Conservation (phyloP, 2,329 filamentous ascomycete species). For the Colletotrichum tropicale region DNA sequence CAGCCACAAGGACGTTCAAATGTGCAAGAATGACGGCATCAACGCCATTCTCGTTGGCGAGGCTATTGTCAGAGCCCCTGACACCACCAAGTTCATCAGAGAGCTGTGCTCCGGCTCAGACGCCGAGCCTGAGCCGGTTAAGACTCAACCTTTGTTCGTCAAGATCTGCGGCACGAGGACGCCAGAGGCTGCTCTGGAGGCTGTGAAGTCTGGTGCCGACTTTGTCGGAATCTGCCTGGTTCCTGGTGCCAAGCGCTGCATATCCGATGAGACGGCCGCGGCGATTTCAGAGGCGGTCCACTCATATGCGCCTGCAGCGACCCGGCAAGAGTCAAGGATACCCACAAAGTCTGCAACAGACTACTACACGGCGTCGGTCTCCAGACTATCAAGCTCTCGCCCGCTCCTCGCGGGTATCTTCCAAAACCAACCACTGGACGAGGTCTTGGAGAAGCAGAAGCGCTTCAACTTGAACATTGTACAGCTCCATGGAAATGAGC, state of each 20-base stretch:
- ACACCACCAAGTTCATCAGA: slow-evolving; percentile 83
- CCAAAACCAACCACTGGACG: slow-evolving; percentile 83
- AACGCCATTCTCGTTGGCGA: slow-evolving; percentile 94
- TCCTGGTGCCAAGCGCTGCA: slow-evolving; percentile 78
- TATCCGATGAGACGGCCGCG: slow-evolving; percentile 77
- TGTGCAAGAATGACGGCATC: slow-evolving; percentile 88
- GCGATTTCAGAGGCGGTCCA: slow-evolving; percentile 83
- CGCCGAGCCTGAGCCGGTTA: slow-evolving; percentile 35
- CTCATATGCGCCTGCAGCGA: slow-evolving; percentile 57
- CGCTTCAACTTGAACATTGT: slow-evolving; percentile 83
- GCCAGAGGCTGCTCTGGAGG: slow-evolving; percentile 78
- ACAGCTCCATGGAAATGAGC: slow-evolving; percentile 91
- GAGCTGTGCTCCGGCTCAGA: slow-evolving; percentile 73
- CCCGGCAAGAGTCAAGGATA: slow-evolving; percentile 31
- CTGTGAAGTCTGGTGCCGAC: slow-evolving; percentile 87
- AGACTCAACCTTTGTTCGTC: slow-evolving; percentile 65
- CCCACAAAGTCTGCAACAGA: slow-evolving; percentile 51
- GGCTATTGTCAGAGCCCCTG: slow-evolving; percentile 88
- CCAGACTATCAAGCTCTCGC: slow-evolving; percentile 56
- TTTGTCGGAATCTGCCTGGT: slow-evolving; percentile 93
- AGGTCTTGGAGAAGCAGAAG: slow-evolving; percentile 80
- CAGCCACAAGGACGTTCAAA: slow-evolving; percentile 83
- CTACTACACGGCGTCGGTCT: slow-evolving; percentile 69
- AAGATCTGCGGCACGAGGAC: slow-evolving; percentile 96
- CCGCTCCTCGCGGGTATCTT: slow-evolving; percentile 93